phyloP scores from a whole-genome alignment of 352 stramenopile genomes.

The Elongisporangium undulatum region DNA sequence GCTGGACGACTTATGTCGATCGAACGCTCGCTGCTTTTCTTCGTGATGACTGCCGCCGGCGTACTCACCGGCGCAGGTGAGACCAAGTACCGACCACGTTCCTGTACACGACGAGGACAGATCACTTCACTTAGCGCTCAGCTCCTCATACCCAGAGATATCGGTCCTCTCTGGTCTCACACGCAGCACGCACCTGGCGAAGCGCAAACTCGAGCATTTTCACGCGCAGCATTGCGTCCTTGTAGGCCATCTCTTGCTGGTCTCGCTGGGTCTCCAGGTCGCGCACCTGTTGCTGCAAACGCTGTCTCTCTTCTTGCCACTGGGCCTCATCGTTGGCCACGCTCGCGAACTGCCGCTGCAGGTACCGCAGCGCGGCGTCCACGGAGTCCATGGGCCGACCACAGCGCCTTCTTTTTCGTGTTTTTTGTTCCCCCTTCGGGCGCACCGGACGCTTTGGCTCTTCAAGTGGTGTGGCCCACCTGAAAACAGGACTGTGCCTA shows the following conservation, averaged over 20 bases:
- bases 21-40: slow-evolving; percentile 19
- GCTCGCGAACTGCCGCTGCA: slow-evolving; percentile 82
- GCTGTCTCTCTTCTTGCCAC: slow-evolving; percentile 74
- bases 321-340: slow-evolving; percentile 68
- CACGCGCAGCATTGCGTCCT: slow-evolving; percentile 78
- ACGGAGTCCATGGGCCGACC: slow-evolving; percentile 68
- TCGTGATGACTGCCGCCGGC: slow-evolving; percentile 11
- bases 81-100: slow-evolving; percentile 73
- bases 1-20: background rate
- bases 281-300: slow-evolving; percentile 67
- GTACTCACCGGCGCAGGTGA: slow-evolving; percentile 69
- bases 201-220: slow-evolving; percentile 90
- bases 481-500: background rate
- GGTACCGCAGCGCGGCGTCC: slow-evolving; percentile 77
- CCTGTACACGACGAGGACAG: slow-evolving; percentile 14
- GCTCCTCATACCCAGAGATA: background rate
- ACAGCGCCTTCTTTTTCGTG: background rate
- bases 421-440: slow-evolving; percentile 1
- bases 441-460: background rate
- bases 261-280: slow-evolving; percentile 74
- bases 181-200: slow-evolving; percentile 35
- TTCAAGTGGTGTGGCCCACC: background rate
- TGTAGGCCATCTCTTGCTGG: slow-evolving; percentile 80
- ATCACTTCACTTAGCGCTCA: background rate
- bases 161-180: background rate